Evolutionary conservation across 768 basidiomycete species (phyloP), one percentile per base, ranked within the genome.

Genomic region (Tylopilus vinaceipallidus): DNA sequence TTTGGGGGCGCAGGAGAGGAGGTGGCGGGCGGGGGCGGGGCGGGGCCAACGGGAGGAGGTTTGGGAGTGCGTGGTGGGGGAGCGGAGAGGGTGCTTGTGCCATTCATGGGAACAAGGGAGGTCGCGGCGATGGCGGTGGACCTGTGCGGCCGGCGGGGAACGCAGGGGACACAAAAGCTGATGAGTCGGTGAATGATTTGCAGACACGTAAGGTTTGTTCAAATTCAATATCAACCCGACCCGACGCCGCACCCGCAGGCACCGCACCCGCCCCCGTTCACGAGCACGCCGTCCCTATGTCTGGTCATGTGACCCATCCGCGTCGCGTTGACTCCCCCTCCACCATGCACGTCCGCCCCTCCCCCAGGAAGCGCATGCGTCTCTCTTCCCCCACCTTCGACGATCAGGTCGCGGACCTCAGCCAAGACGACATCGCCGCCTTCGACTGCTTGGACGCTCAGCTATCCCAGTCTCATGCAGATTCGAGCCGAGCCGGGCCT

Each of bases 331-430:
- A 32, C 17, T 35, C 19, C 13, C 3, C 6, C 26, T 26, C 40
- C 40, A 14, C 40, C 23, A 41, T 41, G 40, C 40, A 27, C 40
- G 20, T 27, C 11, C n/a, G 2, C 33, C 32, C 77, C 6, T 79
- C 78, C n/a, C 60, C 70, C 10, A 70, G 72, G 34, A 88, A 88
- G 66, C 74, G 81, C 19, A 78, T 79, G 55, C 74, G 85, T 35
- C 73, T 85, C 24, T 83, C 84, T 0, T 86, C 84, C 1, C 84
- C 86, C 2, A 79, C 79, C 19, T 84, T 82, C 52, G 84, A 85
- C 52, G 71, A 75, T 39, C 76, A 77, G 53, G 59, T 79, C 20
- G 68, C 53, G 7, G 77, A 77, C 19, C 61, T 81, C 45, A 85
- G 76, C 43, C 75, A 80, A 51, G 76, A 81, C 29, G 78, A 84